phyloP scores from a whole-genome alignment of 805 yeast genomes.

The Saccharomycopsis babjevae region DNA sequence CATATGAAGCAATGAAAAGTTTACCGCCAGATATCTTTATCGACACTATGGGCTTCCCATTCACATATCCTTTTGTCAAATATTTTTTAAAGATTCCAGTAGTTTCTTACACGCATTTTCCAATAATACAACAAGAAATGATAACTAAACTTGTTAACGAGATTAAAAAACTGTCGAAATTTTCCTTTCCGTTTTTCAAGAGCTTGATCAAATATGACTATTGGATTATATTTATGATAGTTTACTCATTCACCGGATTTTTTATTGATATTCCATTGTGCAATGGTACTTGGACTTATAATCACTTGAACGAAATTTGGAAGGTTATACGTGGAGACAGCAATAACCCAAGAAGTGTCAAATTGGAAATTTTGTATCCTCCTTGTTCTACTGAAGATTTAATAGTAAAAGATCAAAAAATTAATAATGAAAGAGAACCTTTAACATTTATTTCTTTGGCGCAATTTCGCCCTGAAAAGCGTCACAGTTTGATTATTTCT shows the following conservation, averaged over 20 bases:
- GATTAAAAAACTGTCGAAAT: conserved; percentile 15
- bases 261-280: conserved; percentile 57
- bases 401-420: conserved; percentile 17
- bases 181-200: conserved; percentile 13
- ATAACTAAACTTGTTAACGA: conserved; percentile 41
- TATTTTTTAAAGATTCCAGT: conserved; percentile 60
- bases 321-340: conserved; percentile 25
- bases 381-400: conserved; percentile 73
- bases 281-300: conserved; percentile 87
- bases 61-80: conserved; percentile 59
- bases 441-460: conserved; percentile 56
- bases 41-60: conserved; percentile 93
- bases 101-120: conserved; percentile 87
- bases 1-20: conserved; percentile 57
- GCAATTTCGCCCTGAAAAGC: conserved; percentile 91
- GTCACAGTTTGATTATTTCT: conserved; percentile 61
- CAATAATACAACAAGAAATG: conserved; percentile 86
- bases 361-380: conserved; percentile 58
- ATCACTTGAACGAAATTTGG: conserved; percentile 68
- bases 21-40: conserved; percentile 83
- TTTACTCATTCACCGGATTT: conserved; percentile 58
- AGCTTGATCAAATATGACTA: conserved; percentile 42
- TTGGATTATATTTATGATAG: conserved; percentile 58
- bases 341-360: conserved; percentile 22
- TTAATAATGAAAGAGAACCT: conserved; percentile 24